A percentile compares a stretch with the other conserved stretches of the same genome.
Evolutionary conservation across 352 stramenopile species (phyloP).

Genomic region (Phytophthora constricta): DNA sequence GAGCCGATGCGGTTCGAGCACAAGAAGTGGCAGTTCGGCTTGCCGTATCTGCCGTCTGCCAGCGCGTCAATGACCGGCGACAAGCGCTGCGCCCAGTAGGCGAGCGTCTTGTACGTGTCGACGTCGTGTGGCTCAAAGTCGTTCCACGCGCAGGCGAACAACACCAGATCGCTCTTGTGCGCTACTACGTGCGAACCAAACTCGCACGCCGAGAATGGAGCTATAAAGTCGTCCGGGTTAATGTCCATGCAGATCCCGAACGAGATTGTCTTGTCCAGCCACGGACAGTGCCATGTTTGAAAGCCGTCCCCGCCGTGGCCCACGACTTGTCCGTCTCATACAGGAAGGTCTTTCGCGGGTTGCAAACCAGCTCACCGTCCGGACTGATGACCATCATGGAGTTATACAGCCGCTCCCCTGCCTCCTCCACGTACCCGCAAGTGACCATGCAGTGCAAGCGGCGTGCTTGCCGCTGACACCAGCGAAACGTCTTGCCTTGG

Average conservation of each 20-base stretch:
- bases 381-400: constrained; percentile 84
- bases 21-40: constrained; percentile 72
- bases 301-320: constrained; percentile 76
- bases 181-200: constrained; percentile 63
- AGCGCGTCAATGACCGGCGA: constrained; percentile 62
- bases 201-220: constrained; percentile 73
- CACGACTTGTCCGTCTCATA: constrained; percentile 88
- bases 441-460: constrained; percentile 70
- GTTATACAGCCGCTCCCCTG: constrained; percentile 63
- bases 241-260: constrained; percentile 93
- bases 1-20: constrained; percentile 80
- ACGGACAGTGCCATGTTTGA: constrained; percentile 73
- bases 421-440: constrained; percentile 74
- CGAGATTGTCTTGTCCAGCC: constrained; percentile 77
- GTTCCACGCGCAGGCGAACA: constrained; percentile 88
- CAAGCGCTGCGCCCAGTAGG: constrained; percentile 80
- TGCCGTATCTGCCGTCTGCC: constrained; percentile 38
- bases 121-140: constrained; percentile 69
- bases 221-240: constrained; percentile 83
- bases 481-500: constrained; percentile 63
- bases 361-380: constrained; percentile 68
- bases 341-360: constrained; percentile 82
- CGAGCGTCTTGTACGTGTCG: constrained; percentile 54
- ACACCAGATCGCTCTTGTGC: constrained; percentile 67
- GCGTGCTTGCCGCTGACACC: constrained; percentile 71